Evolutionary conservation across 495 filamentous ascomycete genomes (phyloP).

Genomic region (Penicillium psychrofluorescens): DNA sequence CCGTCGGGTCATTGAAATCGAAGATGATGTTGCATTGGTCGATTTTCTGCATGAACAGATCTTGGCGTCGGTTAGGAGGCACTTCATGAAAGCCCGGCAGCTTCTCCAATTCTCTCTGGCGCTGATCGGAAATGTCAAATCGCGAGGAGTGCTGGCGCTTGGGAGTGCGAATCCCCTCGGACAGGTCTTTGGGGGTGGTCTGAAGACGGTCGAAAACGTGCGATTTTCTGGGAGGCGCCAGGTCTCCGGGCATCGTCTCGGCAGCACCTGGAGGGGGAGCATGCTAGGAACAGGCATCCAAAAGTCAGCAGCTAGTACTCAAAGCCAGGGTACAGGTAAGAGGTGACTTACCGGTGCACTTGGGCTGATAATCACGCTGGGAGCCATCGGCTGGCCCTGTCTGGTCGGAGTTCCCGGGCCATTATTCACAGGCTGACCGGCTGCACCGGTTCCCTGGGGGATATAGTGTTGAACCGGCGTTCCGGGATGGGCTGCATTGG

Average conservation of each 20-base stretch:
- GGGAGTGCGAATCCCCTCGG: conserved; percentile 90
- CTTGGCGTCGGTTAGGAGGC: conserved; percentile 87
- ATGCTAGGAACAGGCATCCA: conserved; percentile 50
- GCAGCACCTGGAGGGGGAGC: conserved; percentile 85
- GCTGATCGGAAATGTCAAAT: conserved; percentile 91
- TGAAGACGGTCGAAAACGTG: conserved; percentile 86
- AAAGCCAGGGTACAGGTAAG: not conserved
- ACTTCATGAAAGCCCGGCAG: conserved; percentile 98
- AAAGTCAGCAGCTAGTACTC: not conserved
- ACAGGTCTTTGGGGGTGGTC: conserved; percentile 88
- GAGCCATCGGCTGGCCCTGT: conserved; percentile 60
- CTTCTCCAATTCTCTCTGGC: conserved; percentile 91
- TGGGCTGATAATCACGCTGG: conserved; percentile 92
- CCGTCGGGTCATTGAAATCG: conserved; percentile 97
- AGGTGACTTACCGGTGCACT: conserved; percentile 74
- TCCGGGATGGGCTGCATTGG: conserved; percentile 9
- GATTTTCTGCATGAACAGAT: conserved; percentile 99
- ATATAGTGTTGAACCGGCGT: conserved; percentile 29
- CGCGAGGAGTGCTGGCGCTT: conserved; percentile 95
- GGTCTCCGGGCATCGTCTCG: conserved; percentile 97
- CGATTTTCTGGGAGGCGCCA: conserved; percentile 92
- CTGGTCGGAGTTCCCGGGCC: conserved; percentile 62
- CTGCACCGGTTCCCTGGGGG: conserved; percentile 21
- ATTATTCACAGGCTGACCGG: conserved; percentile 42
- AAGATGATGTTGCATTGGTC: conserved; percentile 99